Percentiles rank a stretch among this genome's conserved stretches.
These are phyloP conservation scores for Clohesyomyces aquaticus DNA, from an alignment of 495 filamentous ascomycete species.

Conservation along the genomic window DNA sequence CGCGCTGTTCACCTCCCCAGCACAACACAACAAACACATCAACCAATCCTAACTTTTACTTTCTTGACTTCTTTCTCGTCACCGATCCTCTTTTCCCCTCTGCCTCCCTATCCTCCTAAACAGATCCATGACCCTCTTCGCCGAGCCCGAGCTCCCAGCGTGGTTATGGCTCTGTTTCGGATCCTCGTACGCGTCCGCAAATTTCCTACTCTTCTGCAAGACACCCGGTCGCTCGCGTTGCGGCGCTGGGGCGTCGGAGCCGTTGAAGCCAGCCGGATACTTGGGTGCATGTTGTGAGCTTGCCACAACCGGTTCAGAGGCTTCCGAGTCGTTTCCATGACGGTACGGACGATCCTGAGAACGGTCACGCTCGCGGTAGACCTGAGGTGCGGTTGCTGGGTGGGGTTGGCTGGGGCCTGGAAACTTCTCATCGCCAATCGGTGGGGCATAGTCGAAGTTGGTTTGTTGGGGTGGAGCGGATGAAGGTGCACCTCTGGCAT, in stretches of 20 bases:
- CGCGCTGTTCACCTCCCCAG: too few relatives aligned
- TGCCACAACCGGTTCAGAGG: conserved; percentile 28
- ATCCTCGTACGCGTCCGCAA: conserved; percentile 87
- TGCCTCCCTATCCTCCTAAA: conserved; percentile 84
- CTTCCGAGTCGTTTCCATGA: conserved; percentile 38
- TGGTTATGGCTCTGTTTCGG: conserved; percentile 67
- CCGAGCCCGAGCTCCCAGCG: conserved; percentile 80
- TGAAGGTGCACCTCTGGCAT: conserved; percentile 11
- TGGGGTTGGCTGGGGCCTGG: conserved; percentile 33
- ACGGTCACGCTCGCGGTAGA: neutral
- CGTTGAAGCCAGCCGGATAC: conserved; percentile 33
- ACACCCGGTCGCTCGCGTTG: conserved; percentile 50
- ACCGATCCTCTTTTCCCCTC: conserved; percentile 34
- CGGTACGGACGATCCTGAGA: conserved; percentile 31
- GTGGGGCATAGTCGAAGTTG: conserved; percentile 28
- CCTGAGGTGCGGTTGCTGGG: conserved; percentile 8
- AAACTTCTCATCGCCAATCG: conserved; percentile 40
- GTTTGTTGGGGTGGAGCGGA: conserved; percentile 34
- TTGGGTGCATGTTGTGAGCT: conserved; percentile 20
- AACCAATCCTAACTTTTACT: neutral
- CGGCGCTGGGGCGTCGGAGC: conserved; percentile 21
- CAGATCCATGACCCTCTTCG: conserved; percentile 95
- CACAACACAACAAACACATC: neutral
- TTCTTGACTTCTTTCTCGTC: neutral
- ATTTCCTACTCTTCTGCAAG: conserved; percentile 81